Base-by-base conservation (phyloP, 2,329 filamentous ascomycete species). In the Sporothrix globosa region DNA sequence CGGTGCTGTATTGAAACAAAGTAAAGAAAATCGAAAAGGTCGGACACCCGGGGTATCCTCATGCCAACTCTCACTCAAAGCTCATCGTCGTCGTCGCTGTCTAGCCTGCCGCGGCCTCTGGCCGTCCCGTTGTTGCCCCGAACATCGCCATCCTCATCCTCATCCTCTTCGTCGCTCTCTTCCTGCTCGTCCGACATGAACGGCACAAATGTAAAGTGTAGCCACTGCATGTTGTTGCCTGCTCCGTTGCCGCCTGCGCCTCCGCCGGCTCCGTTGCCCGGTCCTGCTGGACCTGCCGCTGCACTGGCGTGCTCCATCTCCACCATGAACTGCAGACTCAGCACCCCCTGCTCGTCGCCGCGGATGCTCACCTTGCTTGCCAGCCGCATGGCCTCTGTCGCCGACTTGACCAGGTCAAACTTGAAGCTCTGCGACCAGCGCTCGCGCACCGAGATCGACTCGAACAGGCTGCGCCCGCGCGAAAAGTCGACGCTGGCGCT, bases 281-380 rank as follows among this genome's bases (percentile, higher is more conserved):
- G 14, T 50, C 5, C 65, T 69, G 5, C 56, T 24, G 19, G 7
- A 6, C 34, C 34, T 9, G 34, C 34, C 5, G 66, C 52, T 13
- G 44, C 66, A 3, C 30, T 19, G 14, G 21, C 48, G 19, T 63
- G 48, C 73, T 96, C 92, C 54, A 94, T 85, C 77, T 97, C 93
- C 19, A 99, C 90, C 91, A 99, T 96, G 76, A 98, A 97, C 77
- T 99, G 96, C 78, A 98, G 82, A 80, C 92, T 97, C 74, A 99
- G 80, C 41, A 99, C 95, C 0, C 96, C 95, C 78, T 97, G 92
- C 1, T 87, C 85, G 79, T 99, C 96, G 0, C 93, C 91, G 19
- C 96, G 86, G 72, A 99, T 86, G 77, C 93, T 97, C 71, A 98
- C 94, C 80, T 98, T 99, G 76, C 87, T 94, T 4, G 94, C 93